These are phyloP conservation scores for Zygnema circumcarinatum DNA, from an alignment of 139 green algal genomes.

Conservation along the genomic window DNA sequence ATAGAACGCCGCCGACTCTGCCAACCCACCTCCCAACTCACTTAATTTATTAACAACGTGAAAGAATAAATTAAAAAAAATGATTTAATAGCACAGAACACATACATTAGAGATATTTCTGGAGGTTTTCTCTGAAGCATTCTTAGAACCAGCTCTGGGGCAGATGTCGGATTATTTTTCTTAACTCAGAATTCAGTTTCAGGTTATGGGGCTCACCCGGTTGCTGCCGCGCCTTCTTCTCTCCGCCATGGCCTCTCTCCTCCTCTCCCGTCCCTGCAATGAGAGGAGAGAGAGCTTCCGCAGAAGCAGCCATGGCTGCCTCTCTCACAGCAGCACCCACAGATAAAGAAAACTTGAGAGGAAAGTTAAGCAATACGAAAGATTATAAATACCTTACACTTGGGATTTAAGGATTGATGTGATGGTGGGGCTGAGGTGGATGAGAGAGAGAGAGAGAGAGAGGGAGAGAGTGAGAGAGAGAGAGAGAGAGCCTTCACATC, in stretches of 20 bases:
- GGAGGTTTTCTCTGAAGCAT: too few relatives aligned
- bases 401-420: not conserved
- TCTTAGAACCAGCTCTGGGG: not conserved
- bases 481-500: not conserved
- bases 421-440: not conserved
- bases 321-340: not conserved
- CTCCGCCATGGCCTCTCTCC: too few relatives aligned
- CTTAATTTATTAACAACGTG: not conserved
- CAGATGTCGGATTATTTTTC: not conserved
- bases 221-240: too few relatives aligned
- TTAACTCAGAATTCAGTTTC: not conserved
- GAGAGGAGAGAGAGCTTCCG: not conserved
- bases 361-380: too few relatives aligned
- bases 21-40: not conserved
- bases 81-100: not conserved
- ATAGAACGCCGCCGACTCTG: constrained; percentile 3
- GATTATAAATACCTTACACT: too few relatives aligned
- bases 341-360: not conserved
- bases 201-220: too few relatives aligned
- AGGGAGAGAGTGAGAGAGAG: not conserved
- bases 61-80: not conserved
- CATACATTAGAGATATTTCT: not conserved
- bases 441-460: not conserved
- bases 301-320: not conserved
- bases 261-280: not conserved